phyloP scores from a whole-genome alignment of 2,329 filamentous ascomycete species.

The Aspergillus caelatus region DNA sequence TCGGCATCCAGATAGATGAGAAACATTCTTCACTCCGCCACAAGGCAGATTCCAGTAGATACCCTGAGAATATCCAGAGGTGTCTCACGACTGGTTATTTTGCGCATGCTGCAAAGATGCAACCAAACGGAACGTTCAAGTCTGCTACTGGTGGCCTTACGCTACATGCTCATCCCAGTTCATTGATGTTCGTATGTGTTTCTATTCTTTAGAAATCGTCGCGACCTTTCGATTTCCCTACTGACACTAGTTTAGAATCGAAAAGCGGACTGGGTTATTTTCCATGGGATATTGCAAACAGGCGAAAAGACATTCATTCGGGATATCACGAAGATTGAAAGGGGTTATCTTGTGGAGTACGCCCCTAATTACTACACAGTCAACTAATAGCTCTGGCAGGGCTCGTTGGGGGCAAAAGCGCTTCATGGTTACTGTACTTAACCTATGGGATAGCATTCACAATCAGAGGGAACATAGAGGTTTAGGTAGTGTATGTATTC shows the following conservation, averaged over 20 bases:
- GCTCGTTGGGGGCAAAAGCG: not conserved
- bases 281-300: conserved; percentile 90
- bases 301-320: conserved; percentile 85
- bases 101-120: conserved; percentile 90
- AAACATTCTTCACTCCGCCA: conserved; percentile 40
- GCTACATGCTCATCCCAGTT: conserved; percentile 87
- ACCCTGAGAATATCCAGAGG: conserved; percentile 74
- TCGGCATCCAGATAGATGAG: conserved; percentile 72
- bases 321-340: conserved; percentile 92
- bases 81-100: conserved; percentile 92
- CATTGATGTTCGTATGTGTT: conserved; percentile 75
- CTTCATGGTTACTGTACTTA: not conserved
- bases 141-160: conserved; percentile 79
- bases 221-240: not conserved
- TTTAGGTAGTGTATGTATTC: not conserved
- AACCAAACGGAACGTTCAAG: conserved; percentile 84
- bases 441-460: not conserved
- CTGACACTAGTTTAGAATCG: conserved; percentile 61
- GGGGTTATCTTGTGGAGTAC: conserved; percentile 88
- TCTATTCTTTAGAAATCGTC: not conserved
- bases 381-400: conserved; percentile 27
- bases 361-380: conserved; percentile 80
- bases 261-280: conserved; percentile 95
- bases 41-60: conserved; percentile 42
- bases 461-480: not conserved